Base-by-base conservation (phyloP, 2,329 filamentous ascomycete species). In the Parascedosporium putredinis region DNA sequence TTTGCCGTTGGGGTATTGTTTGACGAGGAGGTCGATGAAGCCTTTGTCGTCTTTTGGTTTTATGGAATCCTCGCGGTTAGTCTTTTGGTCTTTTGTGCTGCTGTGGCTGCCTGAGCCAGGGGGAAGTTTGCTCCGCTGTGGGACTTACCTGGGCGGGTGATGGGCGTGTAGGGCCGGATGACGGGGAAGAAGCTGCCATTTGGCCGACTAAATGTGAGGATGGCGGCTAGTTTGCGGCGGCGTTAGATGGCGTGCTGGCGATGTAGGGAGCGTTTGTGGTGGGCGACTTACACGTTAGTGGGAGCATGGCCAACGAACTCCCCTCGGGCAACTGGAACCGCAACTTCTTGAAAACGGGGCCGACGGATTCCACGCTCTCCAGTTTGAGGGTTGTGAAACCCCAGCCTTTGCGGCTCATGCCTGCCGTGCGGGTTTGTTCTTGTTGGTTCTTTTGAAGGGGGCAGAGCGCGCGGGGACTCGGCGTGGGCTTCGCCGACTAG, bases 1-100 rank as follows among this genome's bases (percentile, higher is more conserved):
- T 63, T 78, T 79, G 53, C 84, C 84, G 47, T 74, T 65, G 2
- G 82, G 81, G 57, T 87, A 88, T 51, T 75, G 70, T 63, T 87
- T 88, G 12, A 88, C 73, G 43, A 86, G 66, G 16, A 87, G 67
- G 8, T 85, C 80, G 5, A 88, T 57, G 51, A 68, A 69, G 5
- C 82, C 83, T 2, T 70, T 69, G 33, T 79, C 69, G 33, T 79
- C 76, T 75, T 59, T 12, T 4, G 18, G 29, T n/a, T 18, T 5
- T 36, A 24, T 31, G n/a, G n/a, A 45, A 52, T 44, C 10, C 3
- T 16, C 10, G 43, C 44, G 40, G 9, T 38, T 33, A 51, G 25
- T 47, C 45, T 49, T 14, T 24, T 33, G 10, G 38, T 40, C 27
- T 44, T 27, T 4, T 20, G n/a, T n/a, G n/a, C n/a, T n/a, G n/a